phyloP scores from a whole-genome alignment of 1,284 basidiomycete species.

The Ustilago lituana region DNA sequence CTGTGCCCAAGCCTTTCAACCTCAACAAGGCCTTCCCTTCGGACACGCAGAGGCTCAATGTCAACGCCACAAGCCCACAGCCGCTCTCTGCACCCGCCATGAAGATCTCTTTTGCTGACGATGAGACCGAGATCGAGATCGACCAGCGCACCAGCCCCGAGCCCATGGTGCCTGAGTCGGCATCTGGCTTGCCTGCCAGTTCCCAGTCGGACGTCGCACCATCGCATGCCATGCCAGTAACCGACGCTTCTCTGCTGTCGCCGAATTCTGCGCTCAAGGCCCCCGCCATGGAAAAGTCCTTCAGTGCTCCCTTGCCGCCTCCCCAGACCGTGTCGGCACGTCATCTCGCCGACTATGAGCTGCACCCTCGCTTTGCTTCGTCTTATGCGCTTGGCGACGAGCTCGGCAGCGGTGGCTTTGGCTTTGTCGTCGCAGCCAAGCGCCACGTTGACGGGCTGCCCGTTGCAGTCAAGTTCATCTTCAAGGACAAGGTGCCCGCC shows the following conservation, averaged over 20 bases:
- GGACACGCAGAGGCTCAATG: conserved; percentile 16
- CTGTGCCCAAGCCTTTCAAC: conserved; percentile 49
- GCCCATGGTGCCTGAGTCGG: conserved; percentile 17
- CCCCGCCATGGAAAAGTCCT: conserved; percentile 66
- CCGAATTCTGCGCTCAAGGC: conserved; percentile 36
- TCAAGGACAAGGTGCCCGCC: conserved; percentile 81
- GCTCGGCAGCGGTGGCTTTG: conserved; percentile 88
- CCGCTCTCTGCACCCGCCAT: conserved; percentile 45
- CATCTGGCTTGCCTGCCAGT: neutral
- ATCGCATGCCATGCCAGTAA: conserved; percentile 6
- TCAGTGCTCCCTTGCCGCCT: conserved; percentile 48
- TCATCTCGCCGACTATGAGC: conserved; percentile 69
- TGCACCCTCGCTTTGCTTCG: conserved; percentile 76
- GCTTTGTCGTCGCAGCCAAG: conserved; percentile 75
- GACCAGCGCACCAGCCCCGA: conserved; percentile 35
- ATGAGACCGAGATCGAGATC: conserved; percentile 32
- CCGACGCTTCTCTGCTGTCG: conserved; percentile 34
- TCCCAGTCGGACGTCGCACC: conserved; percentile 18
- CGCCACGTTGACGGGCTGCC: conserved; percentile 72
- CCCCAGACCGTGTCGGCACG: conserved; percentile 53
- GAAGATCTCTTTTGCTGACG: conserved; percentile 49
- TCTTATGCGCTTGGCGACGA: conserved; percentile 76
- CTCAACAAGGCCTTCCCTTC: conserved; percentile 34
- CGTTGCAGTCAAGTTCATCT: conserved; percentile 92
- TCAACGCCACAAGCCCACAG: conserved; percentile 16